phyloP scores from a whole-genome alignment of 176 grass and related monocot species.

The Puccinellia tenuiflora region DNA sequence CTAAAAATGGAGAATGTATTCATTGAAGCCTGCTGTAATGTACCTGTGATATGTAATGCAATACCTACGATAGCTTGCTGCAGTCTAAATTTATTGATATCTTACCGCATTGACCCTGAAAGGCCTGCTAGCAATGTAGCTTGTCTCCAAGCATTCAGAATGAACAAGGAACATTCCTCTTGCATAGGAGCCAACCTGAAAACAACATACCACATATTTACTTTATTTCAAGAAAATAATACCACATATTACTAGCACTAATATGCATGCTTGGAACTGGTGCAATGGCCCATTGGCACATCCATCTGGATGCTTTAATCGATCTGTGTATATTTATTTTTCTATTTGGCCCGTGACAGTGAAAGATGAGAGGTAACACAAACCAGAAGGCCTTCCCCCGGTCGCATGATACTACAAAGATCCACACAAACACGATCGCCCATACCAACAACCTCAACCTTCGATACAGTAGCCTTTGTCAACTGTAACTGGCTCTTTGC shows the following conservation, averaged over 20 bases:
- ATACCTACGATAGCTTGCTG: neutral
- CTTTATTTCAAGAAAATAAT: neutral
- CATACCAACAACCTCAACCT: constrained; percentile 77
- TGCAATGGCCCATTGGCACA: neutral
- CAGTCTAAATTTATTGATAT: constrained; percentile 12
- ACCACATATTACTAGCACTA: neutral
- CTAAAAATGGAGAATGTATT: constrained; percentile 28
- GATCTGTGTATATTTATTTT: neutral
- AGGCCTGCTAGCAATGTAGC: constrained; percentile 93
- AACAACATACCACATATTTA: constrained; percentile 6
- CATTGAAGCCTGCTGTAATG: neutral
- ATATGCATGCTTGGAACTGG: neutral
- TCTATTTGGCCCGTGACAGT: neutral
- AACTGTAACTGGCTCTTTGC: constrained; percentile 47
- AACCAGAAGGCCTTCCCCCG: constrained; percentile 96
- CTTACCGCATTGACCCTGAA: constrained; percentile 90
- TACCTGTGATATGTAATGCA: neutral
- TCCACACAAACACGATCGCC: constrained; percentile 96
- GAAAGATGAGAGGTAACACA: constrained; percentile 34
- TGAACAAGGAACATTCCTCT: constrained; percentile 90
- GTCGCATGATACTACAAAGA: constrained; percentile 90
- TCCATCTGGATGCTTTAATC: neutral
- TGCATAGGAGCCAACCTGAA: constrained; percentile 83
- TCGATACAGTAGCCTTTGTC: constrained; percentile 72
- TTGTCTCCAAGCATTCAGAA: constrained; percentile 93